Percentiles rank a stretch among this genome's conserved stretches.
These are phyloP conservation scores for Stylosanthes scabra DNA, from an alignment of 331 rosid genomes.

Conservation along the genomic window DNA sequence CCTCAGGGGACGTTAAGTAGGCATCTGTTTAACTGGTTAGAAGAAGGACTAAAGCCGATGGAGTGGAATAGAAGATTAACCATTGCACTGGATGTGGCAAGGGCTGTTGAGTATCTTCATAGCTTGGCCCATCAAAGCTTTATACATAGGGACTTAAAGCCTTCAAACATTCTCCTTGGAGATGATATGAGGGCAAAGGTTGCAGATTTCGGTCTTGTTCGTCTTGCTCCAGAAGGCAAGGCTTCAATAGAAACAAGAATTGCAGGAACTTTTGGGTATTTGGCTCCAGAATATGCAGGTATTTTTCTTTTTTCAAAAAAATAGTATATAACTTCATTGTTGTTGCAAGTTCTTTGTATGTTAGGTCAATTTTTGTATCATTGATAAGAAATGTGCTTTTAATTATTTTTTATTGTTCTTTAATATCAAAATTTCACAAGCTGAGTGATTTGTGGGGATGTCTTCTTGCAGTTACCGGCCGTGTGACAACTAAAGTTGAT, in stretches of 20 bases:
- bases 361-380: neutral
- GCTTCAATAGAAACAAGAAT: slow-evolving; percentile 62
- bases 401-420: neutral
- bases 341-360: neutral
- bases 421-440: neutral
- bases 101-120: slow-evolving; percentile 69
- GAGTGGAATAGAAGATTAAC: slow-evolving; percentile 62
- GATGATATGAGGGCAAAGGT: slow-evolving; percentile 73
- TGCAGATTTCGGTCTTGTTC: slow-evolving; percentile 65
- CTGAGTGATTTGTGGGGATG: neutral
- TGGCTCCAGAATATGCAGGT: slow-evolving; percentile 74
- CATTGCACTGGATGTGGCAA: slow-evolving; percentile 64
- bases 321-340: neutral
- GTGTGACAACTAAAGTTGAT: slow-evolving; percentile 65
- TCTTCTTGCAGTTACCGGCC: slow-evolving; percentile 58
- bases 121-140: slow-evolving; percentile 71
- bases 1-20: slow-evolving; percentile 66
- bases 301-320: neutral
- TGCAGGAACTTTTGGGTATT: slow-evolving; percentile 66
- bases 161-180: slow-evolving; percentile 71
- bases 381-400: neutral
- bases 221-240: slow-evolving; percentile 68
- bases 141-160: slow-evolving; percentile 66
- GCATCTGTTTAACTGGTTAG: slow-evolving; percentile 59
- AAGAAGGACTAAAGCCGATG: slow-evolving; percentile 55